Percentiles rank a stretch among this genome's conserved stretches.
Conservation (phyloP, 2,329 filamentous ascomycete species). For the Ceratocystiopsis brevicomis region DNA sequence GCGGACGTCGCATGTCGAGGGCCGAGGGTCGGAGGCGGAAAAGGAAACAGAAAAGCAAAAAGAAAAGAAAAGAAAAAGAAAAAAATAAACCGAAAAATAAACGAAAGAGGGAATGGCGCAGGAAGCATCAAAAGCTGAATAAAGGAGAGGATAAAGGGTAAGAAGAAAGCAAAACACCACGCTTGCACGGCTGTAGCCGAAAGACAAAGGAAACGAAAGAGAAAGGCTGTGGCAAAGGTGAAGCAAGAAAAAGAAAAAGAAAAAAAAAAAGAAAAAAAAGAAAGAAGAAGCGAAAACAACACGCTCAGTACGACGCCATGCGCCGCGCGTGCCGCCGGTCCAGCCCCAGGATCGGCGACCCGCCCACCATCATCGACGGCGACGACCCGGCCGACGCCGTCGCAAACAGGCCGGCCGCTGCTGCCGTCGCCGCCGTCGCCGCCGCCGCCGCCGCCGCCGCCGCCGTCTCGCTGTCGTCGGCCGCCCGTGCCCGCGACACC, state of each 20-base stretch:
- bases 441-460: no score
- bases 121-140: no score
- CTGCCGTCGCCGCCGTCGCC: no score
- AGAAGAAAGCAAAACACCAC: not conserved
- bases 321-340: conserved; percentile 38
- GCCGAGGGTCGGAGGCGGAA: no score
- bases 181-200: not conserved
- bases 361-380: conserved; percentile 24
- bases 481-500: no score
- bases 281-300: not conserved
- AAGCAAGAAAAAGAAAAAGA: not conserved
- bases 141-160: not conserved
- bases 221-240: not conserved
- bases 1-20: no score
- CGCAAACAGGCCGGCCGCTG: no score
- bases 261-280: not conserved
- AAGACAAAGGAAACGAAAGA: not conserved
- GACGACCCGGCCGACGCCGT: conserved; percentile 11
- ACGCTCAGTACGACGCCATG: conserved; percentile 42
- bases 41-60: no score
- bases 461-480: no score
- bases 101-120: not conserved
- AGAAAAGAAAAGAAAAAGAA: not conserved
- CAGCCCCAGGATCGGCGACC: conserved; percentile 23
- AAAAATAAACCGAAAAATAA: not conserved